Conservation (phyloP, 139 green algal genomes). For the Chlorella sp. region DNA sequence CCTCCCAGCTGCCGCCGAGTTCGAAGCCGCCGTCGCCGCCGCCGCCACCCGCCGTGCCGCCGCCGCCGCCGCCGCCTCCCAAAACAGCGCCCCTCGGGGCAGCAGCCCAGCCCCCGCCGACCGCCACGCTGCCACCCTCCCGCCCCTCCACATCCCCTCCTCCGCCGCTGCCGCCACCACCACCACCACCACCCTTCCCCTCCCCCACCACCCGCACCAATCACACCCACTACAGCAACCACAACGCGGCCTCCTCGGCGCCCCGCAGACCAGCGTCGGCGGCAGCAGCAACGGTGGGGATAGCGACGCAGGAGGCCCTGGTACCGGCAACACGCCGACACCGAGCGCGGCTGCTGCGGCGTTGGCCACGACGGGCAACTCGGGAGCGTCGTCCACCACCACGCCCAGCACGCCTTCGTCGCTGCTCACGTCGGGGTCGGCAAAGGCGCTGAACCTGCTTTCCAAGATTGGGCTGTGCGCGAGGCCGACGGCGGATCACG, state of each 20-base stretch:
- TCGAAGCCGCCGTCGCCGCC: background rate
- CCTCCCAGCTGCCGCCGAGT: constrained; percentile 2
- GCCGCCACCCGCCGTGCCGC: too few species aligned
- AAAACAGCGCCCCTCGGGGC: background rate
- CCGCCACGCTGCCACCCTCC: background rate
- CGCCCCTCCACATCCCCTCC: background rate
- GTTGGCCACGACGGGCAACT: too few species aligned
- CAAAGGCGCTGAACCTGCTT: constrained; percentile 15
- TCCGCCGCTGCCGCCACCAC: background rate
- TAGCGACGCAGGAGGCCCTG: too few species aligned
- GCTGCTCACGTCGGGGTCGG: background rate
- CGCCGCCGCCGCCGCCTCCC: background rate
- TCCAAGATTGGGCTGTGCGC: constrained; percentile 44
- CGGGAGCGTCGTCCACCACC: too few species aligned
- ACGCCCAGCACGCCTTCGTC: too few species aligned
- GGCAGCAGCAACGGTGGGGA: too few species aligned
- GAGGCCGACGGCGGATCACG: constrained; percentile 7
- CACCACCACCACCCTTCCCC: too few species aligned
- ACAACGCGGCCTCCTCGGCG: background rate
- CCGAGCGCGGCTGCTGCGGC: too few species aligned
- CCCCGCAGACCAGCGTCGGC: too few species aligned
- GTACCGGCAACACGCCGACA: too few species aligned
- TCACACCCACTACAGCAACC: background rate
- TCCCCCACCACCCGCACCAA: background rate
- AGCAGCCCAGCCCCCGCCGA: background rate